phyloP scores from a whole-genome alignment of 2,329 filamentous ascomycete genomes.

The Parastagonospora nodorum region DNA sequence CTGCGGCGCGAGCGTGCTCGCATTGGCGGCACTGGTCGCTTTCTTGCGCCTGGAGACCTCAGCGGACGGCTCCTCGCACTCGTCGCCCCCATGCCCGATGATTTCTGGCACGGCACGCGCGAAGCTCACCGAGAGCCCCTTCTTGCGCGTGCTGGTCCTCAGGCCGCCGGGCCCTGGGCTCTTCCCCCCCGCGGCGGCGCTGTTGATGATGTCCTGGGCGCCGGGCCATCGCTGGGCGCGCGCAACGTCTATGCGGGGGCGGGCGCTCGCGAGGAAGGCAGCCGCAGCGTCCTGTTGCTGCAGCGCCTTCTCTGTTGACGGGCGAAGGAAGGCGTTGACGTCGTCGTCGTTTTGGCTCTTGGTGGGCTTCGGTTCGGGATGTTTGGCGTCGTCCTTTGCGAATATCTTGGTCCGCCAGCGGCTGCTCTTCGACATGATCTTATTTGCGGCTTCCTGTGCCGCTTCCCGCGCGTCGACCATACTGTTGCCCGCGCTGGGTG shows the following conservation, averaged over 20 bases:
- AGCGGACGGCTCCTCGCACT: conserved; percentile 70
- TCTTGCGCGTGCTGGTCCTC: conserved; percentile 53
- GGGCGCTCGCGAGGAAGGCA: conserved; percentile 33
- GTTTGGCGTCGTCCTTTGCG: conserved; percentile 45
- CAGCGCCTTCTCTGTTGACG: conserved; percentile 53
- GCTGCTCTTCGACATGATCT: conserved; percentile 47
- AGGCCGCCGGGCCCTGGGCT: conserved; percentile 45
- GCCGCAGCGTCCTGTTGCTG: conserved; percentile 34
- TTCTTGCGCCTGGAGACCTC: conserved; percentile 70
- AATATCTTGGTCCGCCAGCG: conserved; percentile 60
- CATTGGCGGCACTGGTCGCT: conserved; percentile 22
- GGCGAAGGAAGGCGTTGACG: conserved; percentile 64
- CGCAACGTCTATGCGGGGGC: conserved; percentile 55
- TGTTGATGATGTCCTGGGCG: conserved; percentile 50
- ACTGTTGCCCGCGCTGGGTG: conserved; percentile 6
- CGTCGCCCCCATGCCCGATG: conserved; percentile 91
- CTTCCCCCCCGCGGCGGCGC: conserved; percentile 36
- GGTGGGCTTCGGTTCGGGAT: conserved; percentile 30
- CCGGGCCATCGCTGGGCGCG: conserved; percentile 58
- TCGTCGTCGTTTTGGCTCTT: conserved; percentile 48
- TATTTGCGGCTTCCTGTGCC: conserved; percentile 31
- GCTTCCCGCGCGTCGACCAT: conserved; percentile 41
- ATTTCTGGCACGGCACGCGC: conserved; percentile 73
- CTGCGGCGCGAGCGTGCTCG: conserved; percentile 22
- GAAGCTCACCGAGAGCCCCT: conserved; percentile 77